Base-by-base conservation (phyloP, 164 flowering plant genomes). In the Vitis cinerea region DNA sequence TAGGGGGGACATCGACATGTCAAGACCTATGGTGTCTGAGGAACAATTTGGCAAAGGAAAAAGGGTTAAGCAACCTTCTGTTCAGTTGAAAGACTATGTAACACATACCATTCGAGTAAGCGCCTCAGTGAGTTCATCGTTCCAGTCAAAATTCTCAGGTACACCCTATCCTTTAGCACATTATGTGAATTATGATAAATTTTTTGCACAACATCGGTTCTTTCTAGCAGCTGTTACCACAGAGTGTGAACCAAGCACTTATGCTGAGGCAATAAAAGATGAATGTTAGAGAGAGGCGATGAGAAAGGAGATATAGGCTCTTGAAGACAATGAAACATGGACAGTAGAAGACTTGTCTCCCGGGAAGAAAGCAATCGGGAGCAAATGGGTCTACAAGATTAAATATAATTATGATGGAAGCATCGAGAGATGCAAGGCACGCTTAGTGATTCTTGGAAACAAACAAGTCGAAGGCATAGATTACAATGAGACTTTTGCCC, bases 101-200 rank as follows among this genome's bases (percentile, higher is more conserved):
- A 19, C 23, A 1, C 23, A 19, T 19, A 19, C 52, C 52, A 50
- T 12, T 50, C 52, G 52, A 8, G 52, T 50, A 50, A 50, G 52
- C 52, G 1, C 2, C 12, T 50, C 2, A 12, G 52, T 1, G 2
- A 8, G 52, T 50, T 50, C 23, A 50, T 50, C 52, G 9, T 8
- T 50, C 1, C 52, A 50, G 1, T 50, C 52, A 12, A 50, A 12
- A 50, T 50, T 1, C 63, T 60, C 51, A 62, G 65, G 65, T 62
- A 62, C 49, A 3, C 23, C 65, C 6, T 62, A 62, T 47, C 52
- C 2, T 47, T 8, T 62, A 44, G 47, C 51, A 47, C 50, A 62
- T 11, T 62, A 62, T 62, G 19, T 62, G 51, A 62, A 12, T 31
- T 62, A 53, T 62, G 51, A 62, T 62, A 62, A 62, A 5, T 62